A percentile compares a stretch with the other conserved stretches of the same genome.
These are phyloP conservation scores for Nematodospora valgi DNA, from an alignment of 805 yeast genomes.

Conservation along the genomic window DNA sequence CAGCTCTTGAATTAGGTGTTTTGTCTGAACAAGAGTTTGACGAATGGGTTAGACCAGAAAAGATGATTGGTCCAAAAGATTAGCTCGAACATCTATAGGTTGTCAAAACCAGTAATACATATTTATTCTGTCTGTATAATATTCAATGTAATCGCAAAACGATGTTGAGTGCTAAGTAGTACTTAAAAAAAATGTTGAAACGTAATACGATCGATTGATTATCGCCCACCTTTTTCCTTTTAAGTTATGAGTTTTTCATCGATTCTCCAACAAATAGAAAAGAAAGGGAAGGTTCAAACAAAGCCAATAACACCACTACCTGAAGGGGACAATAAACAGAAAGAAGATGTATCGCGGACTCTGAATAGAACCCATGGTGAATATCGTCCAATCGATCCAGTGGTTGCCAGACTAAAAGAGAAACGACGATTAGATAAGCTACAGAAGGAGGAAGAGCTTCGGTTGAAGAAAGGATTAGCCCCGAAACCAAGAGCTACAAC, in stretches of 20 bases:
- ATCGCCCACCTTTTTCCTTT: no score
- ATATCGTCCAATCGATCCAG: slow-evolving; percentile 48
- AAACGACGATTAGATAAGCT: slow-evolving; percentile 57
- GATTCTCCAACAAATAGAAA: slow-evolving; percentile 28
- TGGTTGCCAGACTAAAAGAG: slow-evolving; percentile 66
- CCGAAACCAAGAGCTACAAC: slow-evolving; percentile 16
- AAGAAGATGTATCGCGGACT: background rate
- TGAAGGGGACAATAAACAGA: background rate
- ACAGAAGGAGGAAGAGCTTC: slow-evolving; percentile 31
- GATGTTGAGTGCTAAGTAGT: no score
- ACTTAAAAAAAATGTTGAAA: no score
- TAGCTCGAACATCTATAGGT: no score
- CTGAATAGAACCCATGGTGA: background rate
- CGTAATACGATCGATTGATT: no score
- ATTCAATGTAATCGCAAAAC: background rate
- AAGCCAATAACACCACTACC: background rate
- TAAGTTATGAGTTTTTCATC: slow-evolving; percentile 20
- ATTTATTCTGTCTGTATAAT: background rate
- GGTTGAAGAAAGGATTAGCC: slow-evolving; percentile 31
- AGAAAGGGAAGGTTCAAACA: slow-evolving; percentile 22
- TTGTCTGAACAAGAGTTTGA: slow-evolving; percentile 84
- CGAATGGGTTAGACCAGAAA: slow-evolving; percentile 96
- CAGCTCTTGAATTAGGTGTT: slow-evolving; percentile 88
- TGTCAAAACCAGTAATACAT: background rate
- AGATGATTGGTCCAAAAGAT: slow-evolving; percentile 92